Evolutionary conservation across 495 filamentous ascomycete genomes (phyloP).

Genomic region (Aspergillus wentii): DNA sequence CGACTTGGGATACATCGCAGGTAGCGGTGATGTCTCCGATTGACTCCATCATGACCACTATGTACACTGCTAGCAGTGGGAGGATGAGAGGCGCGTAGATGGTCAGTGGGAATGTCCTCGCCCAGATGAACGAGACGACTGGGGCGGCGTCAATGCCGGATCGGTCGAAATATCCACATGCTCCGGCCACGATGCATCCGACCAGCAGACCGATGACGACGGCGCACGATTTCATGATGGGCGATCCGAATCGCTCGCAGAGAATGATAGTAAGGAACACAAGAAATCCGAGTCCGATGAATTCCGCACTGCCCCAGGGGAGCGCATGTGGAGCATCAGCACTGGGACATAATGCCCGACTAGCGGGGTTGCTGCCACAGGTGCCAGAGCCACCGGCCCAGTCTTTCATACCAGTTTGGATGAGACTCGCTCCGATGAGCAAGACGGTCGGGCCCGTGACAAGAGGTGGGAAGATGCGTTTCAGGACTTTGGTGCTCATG

Average conservation of each 20-base stretch:
- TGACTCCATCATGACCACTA: conserved; percentile 84
- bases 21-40: conserved; percentile 64
- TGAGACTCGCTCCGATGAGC: conserved; percentile 70
- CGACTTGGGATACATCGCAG: conserved; percentile 75
- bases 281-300: conserved; percentile 84
- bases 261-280: conserved; percentile 88
- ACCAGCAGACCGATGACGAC: conserved; percentile 79
- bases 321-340: conserved; percentile 72
- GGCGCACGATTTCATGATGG: conserved; percentile 68
- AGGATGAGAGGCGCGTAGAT: conserved; percentile 83
- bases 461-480: conserved; percentile 80
- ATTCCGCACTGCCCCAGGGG: conserved; percentile 83
- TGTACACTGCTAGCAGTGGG: conserved; percentile 79
- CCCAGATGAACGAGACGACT: conserved; percentile 83
- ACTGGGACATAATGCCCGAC: conserved; percentile 63
- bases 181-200: conserved; percentile 83
- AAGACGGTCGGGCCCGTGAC: conserved; percentile 84
- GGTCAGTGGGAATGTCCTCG: conserved; percentile 74
- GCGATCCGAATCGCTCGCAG: conserved; percentile 78
- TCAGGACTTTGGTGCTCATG: conserved; percentile 60
- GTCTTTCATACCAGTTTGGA: conserved; percentile 71
- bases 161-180: conserved; percentile 76
- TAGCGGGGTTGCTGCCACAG: conserved; percentile 52
- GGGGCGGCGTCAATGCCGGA: conserved; percentile 66
- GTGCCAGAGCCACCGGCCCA: conserved; percentile 76